Conservation (phyloP, 2,329 filamentous ascomycete species). For the Colletotrichum orbiculare region DNA sequence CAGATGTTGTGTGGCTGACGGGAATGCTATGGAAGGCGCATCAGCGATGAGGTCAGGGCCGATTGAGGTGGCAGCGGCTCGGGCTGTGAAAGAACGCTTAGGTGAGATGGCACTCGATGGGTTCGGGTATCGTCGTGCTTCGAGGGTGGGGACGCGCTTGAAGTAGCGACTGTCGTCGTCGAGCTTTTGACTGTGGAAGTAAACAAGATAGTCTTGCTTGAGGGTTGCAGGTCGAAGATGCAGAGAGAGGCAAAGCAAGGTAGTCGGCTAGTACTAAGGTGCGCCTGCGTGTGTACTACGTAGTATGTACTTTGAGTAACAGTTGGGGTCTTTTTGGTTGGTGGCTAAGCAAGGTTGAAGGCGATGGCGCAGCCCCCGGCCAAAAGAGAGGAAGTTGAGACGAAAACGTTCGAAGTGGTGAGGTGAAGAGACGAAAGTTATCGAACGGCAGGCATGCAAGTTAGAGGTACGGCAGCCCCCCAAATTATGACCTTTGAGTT, state of each 20-base stretch:
- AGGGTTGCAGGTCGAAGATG: conserved; percentile 4
- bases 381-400: conserved; percentile 21
- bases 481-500: background rate
- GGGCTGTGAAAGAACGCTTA: background rate
- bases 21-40: conserved; percentile 34
- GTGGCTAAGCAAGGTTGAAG: conserved; percentile 25
- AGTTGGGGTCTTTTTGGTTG: conserved; percentile 19
- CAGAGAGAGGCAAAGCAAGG: conserved; percentile 12
- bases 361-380: conserved; percentile 18
- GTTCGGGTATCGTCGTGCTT: background rate
- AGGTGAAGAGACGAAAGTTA: conserved; percentile 9
- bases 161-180: conserved; percentile 29
- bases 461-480: no score
- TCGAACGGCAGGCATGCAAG: no score
- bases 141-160: background rate
- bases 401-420: conserved; percentile 23
- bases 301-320: conserved; percentile 2
- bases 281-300: conserved; percentile 22
- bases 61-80: conserved; percentile 2
- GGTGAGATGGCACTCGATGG: background rate
- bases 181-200: conserved; percentile 11
- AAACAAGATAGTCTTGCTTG: conserved; percentile 25
- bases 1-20: conserved; percentile 29
- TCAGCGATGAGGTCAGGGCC: conserved; percentile 39
- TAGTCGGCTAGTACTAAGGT: conserved; percentile 24